Conservation (phyloP, 2,329 filamentous ascomycete genomes). For the Colletotrichum magnum region DNA sequence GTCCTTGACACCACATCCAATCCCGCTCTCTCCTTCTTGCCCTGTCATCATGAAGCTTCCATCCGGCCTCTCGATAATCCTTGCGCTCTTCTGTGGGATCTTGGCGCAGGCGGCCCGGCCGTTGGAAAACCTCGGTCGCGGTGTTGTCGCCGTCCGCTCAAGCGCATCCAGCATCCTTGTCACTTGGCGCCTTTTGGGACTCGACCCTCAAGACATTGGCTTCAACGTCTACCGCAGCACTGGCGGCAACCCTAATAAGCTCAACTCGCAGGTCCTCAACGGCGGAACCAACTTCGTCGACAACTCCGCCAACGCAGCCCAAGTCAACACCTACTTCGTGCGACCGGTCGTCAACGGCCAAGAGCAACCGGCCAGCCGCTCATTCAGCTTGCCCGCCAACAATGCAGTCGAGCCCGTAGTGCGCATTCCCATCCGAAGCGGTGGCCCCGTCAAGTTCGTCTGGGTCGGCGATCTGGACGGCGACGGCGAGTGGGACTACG, state of each 20-base stretch:
- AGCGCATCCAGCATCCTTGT: slow-evolving; percentile 40
- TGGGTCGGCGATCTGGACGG: slow-evolving; percentile 46
- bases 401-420: slow-evolving; percentile 36
- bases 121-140: slow-evolving; percentile 43
- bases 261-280: slow-evolving; percentile 40
- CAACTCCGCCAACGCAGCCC: slow-evolving; percentile 21
- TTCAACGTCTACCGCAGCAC: slow-evolving; percentile 44
- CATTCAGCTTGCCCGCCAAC: slow-evolving; percentile 39
- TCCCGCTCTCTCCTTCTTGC: background rate
- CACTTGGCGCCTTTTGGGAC: slow-evolving; percentile 43
- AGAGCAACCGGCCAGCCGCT: slow-evolving; percentile 35
- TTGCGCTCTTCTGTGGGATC: background rate
- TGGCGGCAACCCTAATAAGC: slow-evolving; percentile 7
- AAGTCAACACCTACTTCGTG: slow-evolving; percentile 43
- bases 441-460: slow-evolving; percentile 43
- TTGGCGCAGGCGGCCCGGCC: slow-evolving; percentile 21
- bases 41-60: slow-evolving; percentile 1
- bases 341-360: slow-evolving; percentile 39
- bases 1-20: background rate
- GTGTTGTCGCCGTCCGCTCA: slow-evolving; percentile 43
- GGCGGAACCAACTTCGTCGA: slow-evolving; percentile 44
- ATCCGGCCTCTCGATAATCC: fast-evolving
- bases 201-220: slow-evolving; percentile 42
- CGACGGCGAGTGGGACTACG: slow-evolving; percentile 44
- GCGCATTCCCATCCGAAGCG: slow-evolving; percentile 40